phyloP scores from a whole-genome alignment of 495 filamentous ascomycete genomes.

The Cetradonia linearis region DNA sequence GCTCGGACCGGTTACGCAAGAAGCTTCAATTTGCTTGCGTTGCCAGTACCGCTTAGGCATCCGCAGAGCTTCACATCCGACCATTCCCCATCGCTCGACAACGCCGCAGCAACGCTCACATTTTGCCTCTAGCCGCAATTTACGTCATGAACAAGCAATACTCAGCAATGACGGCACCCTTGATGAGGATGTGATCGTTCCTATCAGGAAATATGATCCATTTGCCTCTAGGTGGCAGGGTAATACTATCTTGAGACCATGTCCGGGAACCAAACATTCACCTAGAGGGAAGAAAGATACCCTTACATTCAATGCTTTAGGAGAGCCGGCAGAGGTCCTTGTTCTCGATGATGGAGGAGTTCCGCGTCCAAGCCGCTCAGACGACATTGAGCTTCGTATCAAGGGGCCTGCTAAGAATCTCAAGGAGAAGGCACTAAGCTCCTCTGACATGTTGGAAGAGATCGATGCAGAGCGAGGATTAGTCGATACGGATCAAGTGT shows the following conservation, averaged over 20 bases:
- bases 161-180: not conserved
- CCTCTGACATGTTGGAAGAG: slow-evolving; percentile 18
- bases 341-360: slow-evolving; percentile 25
- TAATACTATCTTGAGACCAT: not conserved
- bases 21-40: slow-evolving; percentile 8
- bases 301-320: slow-evolving; percentile 33
- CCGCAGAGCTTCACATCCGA: not conserved
- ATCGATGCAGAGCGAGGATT: slow-evolving; percentile 20
- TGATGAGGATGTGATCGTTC: not conserved
- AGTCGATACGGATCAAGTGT: slow-evolving; percentile 16
- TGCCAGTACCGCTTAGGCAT: slow-evolving; percentile 12
- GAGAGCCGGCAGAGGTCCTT: slow-evolving; percentile 36
- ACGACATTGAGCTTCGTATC: not conserved
- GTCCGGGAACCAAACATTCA: not conserved
- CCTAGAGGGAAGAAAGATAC: not conserved
- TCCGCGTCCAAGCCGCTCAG: not conserved
- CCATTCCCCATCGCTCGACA: not conserved
- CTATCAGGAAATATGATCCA: slow-evolving; percentile 3
- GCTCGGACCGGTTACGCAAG: slow-evolving; percentile 5
- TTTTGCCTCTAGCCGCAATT: not conserved
- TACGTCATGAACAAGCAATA: slow-evolving; percentile 1
- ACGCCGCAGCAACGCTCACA: slow-evolving; percentile 6
- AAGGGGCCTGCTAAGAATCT: not conserved
- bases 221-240: not conserved
- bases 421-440: slow-evolving; percentile 5